Evolutionary conservation across 768 basidiomycete species (phyloP).

Genomic region (Mycena crocata): DNA sequence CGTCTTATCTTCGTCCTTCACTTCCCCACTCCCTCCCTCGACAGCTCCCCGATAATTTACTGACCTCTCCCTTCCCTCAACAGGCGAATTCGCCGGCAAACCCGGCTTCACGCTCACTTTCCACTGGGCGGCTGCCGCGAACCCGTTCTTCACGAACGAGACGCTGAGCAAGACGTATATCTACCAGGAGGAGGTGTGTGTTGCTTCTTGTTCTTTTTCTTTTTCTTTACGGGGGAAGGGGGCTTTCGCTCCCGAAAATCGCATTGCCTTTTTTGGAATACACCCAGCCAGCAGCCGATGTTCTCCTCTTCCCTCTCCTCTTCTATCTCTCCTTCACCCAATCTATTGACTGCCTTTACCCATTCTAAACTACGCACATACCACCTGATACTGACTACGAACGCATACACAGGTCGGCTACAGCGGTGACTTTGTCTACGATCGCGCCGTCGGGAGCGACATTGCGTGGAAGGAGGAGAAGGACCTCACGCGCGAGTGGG

Average conservation of each 20-base stretch:
- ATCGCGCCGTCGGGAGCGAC: conserved; percentile 91
- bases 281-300: background rate
- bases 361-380: background rate
- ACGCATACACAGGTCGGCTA: conserved; percentile 70
- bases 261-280: background rate
- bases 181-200: conserved; percentile 84
- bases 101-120: conserved; percentile 95
- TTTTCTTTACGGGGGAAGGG: background rate
- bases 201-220: background rate
- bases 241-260: background rate
- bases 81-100: conserved; percentile 66
- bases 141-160: conserved; percentile 90
- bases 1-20: too few species aligned
- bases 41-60: background rate
- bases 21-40: background rate
- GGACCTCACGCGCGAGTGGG: conserved; percentile 96
- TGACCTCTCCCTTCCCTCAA: conserved; percentile 16
- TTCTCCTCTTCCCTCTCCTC: background rate
- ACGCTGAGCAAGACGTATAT: conserved; percentile 93
- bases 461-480: conserved; percentile 99
- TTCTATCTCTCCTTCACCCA: background rate
- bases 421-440: conserved; percentile 96
- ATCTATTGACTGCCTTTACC: background rate
- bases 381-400: background rate
- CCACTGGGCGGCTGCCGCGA: conserved; percentile 69